Evolutionary conservation across 352 stramenopile genomes (phyloP), one percentile per base, ranked within the genome.

Genomic region (Peronospora farinosa): DNA sequence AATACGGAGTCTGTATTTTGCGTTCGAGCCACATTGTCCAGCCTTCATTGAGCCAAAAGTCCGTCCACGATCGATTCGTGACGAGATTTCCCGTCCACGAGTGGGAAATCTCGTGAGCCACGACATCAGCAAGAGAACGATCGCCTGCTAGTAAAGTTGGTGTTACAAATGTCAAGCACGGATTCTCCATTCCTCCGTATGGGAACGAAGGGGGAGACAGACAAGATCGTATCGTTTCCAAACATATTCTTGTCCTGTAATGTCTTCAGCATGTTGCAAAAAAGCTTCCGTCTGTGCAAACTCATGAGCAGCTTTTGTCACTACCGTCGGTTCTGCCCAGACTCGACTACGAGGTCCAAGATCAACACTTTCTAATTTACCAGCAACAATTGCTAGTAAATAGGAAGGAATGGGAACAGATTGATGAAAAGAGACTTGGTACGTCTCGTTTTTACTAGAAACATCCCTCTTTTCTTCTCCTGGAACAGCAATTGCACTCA

Each of bases 11-110:
- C 74, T 97, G 95, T 51, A 98, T 98, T 60, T 98, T 97, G 30
- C 95, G 79, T 71, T 99, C 86, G n/a, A 98, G 79, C 81, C 95
- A 98, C 50, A 96, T 86, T 1, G 96, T 99, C 92, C 92, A 98
- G 10, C 95, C 95, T 56, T 99, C 96, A 61, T 99, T 99, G n/a
- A 99, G 69, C 95, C 95, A 98, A 65, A 98, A 98, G 64, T 98
- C 85, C 15, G 84, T 83, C 83, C 86, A 98, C 43, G 86, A 97
- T 47, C 72, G 72, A 78, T 98, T 98, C 7, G 95, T 99, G 11
- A 98, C 87, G 6, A 98, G 58, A 69, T 99, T 99, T 5, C 96
- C 96, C 0, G 90, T 98, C 96, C 96, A 99, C 40, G 65, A 93
- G 65, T 98, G 95, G 13, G 88, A 69, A 55, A 98, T 97, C 63